phyloP scores from a whole-genome alignment of 106 monocot genomes.

The Posidonia australis region DNA sequence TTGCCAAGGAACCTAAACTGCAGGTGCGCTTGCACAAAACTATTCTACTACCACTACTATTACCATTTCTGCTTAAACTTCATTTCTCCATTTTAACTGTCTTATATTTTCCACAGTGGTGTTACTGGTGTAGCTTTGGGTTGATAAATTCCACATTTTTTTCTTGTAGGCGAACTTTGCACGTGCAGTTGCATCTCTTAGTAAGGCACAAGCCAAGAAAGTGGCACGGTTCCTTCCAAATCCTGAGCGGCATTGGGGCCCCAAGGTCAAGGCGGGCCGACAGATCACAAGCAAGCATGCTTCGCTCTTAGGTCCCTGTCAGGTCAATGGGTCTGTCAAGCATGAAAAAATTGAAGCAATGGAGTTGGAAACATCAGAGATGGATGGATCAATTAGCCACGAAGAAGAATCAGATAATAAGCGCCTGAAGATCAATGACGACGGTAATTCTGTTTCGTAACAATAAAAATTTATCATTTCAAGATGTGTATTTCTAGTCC shows the following conservation, averaged over 20 bases:
- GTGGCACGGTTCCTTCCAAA: constrained; percentile 65
- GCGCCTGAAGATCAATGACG: constrained; percentile 48
- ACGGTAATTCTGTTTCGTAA: not conserved
- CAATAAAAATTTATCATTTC: too few species aligned
- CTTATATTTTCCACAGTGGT: too few species aligned
- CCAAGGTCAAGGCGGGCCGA: constrained; percentile 73
- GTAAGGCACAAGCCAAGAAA: constrained; percentile 79
- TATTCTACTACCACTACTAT: not conserved
- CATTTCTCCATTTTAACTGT: too few species aligned
- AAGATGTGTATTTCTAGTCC: too few species aligned
- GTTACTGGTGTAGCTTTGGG: too few species aligned
- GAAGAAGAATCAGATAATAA: constrained; percentile 32
- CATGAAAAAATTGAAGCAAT: constrained; percentile 6
- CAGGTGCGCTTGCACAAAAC: constrained; percentile 33
- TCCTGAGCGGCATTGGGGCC: constrained; percentile 82
- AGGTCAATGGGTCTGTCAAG: constrained; percentile 9
- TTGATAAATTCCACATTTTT: not conserved
- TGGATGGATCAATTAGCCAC: not conserved
- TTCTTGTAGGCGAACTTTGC: constrained; percentile 68
- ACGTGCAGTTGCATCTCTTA: constrained; percentile 48
- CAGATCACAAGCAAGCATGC: constrained; percentile 76
- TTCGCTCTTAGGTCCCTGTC: constrained; percentile 41
- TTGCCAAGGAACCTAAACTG: constrained; percentile 55
- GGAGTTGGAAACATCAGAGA: not conserved
- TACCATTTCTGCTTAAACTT: too few species aligned